Conservation (phyloP, 805 yeast genomes). For the Barnettozyma vustinii region DNA sequence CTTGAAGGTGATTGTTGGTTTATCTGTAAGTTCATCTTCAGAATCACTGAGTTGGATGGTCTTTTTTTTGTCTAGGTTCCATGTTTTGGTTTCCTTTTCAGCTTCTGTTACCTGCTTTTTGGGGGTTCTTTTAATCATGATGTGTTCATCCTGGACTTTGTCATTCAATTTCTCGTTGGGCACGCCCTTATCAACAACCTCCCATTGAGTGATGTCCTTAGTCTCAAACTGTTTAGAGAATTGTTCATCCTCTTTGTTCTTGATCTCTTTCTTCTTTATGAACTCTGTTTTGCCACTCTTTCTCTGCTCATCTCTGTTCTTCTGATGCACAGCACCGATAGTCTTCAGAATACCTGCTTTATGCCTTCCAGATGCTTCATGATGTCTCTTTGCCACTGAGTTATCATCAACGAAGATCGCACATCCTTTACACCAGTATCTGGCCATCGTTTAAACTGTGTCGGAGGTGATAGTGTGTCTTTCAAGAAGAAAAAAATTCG, state of each 20-base stretch:
- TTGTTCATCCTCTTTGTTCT: background rate
- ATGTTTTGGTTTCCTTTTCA: constrained; percentile 23
- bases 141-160: background rate
- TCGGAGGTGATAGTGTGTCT: too few species aligned
- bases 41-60: constrained; percentile 15
- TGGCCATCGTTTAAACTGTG: constrained; percentile 1
- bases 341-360: background rate
- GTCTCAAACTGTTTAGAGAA: background rate
- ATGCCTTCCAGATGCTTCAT: constrained; percentile 4
- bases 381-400: constrained; percentile 5
- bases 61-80: constrained; percentile 24
- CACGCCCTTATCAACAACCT: background rate
- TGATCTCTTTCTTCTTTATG: background rate
- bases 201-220: constrained; percentile 2
- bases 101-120: constrained; percentile 1
- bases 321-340: constrained; percentile 2
- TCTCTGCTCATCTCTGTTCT: constrained; percentile 2
- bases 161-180: background rate
- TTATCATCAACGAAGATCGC: constrained; percentile 8
- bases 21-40: constrained; percentile 4
- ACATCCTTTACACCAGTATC: constrained; percentile 9
- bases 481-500: background rate
- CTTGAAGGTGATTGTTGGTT: constrained; percentile 15
- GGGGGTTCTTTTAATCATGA: constrained; percentile 1
- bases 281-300: background rate